phyloP scores from a whole-genome alignment of 1,284 basidiomycete species.

The Cryptococcus wingfieldii region DNA sequence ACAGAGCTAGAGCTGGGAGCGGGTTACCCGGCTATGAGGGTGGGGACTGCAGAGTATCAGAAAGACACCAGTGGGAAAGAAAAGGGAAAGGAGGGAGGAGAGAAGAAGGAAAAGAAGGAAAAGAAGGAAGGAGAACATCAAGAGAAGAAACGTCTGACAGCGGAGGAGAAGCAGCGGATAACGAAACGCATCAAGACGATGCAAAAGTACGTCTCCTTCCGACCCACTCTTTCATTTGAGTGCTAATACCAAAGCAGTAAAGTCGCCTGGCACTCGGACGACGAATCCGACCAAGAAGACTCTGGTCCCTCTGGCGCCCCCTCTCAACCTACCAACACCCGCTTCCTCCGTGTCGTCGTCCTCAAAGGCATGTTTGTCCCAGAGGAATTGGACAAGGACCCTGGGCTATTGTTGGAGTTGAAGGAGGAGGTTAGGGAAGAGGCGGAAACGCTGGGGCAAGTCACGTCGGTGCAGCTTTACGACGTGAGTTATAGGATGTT shows the following conservation, averaged over 20 bases:
- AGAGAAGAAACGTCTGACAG: slow-evolving; percentile 58
- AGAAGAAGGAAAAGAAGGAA: slow-evolving; percentile 66
- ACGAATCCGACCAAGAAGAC: slow-evolving; percentile 29
- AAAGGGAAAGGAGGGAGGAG: slow-evolving; percentile 66
- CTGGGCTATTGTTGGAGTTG: slow-evolving; percentile 80
- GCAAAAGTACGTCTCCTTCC: slow-evolving; percentile 64
- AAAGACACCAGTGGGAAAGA: slow-evolving; percentile 46
- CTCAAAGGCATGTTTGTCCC: slow-evolving; percentile 93
- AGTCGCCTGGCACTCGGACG: slow-evolving; percentile 45
- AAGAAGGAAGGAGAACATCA: slow-evolving; percentile 55
- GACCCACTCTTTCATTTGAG: background rate
- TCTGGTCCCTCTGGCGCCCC: slow-evolving; percentile 30
- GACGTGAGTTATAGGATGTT: slow-evolving; percentile 62
- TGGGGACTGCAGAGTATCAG: slow-evolving; percentile 77
- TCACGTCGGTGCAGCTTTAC: slow-evolving; percentile 93
- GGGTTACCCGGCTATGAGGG: slow-evolving; percentile 67
- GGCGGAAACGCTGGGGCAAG: slow-evolving; percentile 83
- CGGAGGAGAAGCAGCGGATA: slow-evolving; percentile 73
- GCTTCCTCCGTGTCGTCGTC: slow-evolving; percentile 75
- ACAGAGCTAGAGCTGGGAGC: slow-evolving; percentile 79
- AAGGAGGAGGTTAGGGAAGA: slow-evolving; percentile 97
- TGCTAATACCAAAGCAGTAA: slow-evolving; percentile 27
- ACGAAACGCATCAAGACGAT: slow-evolving; percentile 78
- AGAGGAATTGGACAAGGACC: slow-evolving; percentile 80
- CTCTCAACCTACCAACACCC: slow-evolving; percentile 46